Conservation (phyloP, 2,329 filamentous ascomycete genomes). For the Didymella arachidicola region DNA sequence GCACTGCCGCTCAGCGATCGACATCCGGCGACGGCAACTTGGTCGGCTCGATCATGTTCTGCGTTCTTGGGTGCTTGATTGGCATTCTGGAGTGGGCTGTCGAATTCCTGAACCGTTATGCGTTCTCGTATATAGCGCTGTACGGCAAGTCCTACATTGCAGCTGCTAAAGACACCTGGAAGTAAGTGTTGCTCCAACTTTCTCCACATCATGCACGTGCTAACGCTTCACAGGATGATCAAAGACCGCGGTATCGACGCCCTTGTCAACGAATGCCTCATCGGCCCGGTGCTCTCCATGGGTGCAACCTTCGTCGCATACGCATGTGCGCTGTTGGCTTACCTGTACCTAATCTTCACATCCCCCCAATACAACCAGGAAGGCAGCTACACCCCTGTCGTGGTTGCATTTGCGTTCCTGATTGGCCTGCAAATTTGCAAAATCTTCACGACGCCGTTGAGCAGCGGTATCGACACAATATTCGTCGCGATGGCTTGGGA, state of each 20-base stretch:
- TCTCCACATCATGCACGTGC: conserved; percentile 2
- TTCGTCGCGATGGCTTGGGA: conserved; percentile 80
- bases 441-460: conserved; percentile 86
- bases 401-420: conserved; percentile 85
- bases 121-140: conserved; percentile 89
- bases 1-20: conserved; percentile 76
- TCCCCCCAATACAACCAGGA: conserved; percentile 76
- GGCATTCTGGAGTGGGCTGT: conserved; percentile 83
- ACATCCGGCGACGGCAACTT: conserved; percentile 73
- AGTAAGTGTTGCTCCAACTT: conserved; percentile 49
- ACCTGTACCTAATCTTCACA: conserved; percentile 86
- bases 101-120: conserved; percentile 89
- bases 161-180: conserved; percentile 89
- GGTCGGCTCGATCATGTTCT: conserved; percentile 71
- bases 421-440: conserved; percentile 91
- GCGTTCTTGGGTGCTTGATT: conserved; percentile 78
- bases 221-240: conserved; percentile 69
- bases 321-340: conserved; percentile 79
- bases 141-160: conserved; percentile 89
- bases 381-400: conserved; percentile 74
- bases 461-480: conserved; percentile 88
- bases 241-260: conserved; percentile 91
- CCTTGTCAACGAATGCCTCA: conserved; percentile 86
- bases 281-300: conserved; percentile 69
- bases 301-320: conserved; percentile 86